Evolutionary conservation across 1,284 basidiomycete genomes (phyloP), one percentile per base, ranked within the genome.

Genomic region (Polyporus tsugae): DNA sequence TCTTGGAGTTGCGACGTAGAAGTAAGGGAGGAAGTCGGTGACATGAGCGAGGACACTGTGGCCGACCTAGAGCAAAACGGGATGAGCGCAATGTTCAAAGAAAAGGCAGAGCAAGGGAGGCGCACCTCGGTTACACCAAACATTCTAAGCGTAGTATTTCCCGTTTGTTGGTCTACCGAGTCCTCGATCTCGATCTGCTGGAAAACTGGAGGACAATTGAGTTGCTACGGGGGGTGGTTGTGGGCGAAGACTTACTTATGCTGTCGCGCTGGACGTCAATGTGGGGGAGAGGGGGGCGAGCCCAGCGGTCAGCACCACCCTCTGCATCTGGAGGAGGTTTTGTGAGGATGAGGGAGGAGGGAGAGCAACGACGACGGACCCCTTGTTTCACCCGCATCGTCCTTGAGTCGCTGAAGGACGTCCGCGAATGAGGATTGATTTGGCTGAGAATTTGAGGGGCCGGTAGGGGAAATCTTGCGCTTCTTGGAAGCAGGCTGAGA

Each of bases 171-270:
- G 68, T 92, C 90, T 4, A 85, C 85, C 2, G 89, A 83, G 69
- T 94, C 91, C 72, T 97, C 94, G 11, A 98, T 86, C 72, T 98
- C 97, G 67, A 96, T 96, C 79, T 98, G 97, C 78, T 98, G 96
- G 75, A 98, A 98, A 19, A 92, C 93, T 94, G 55, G 44, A 11
- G 42, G 10, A 2, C 39, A 35, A 38, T 60, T 55, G 46, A 67
- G 53, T 29, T 35, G 33, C 7, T 19, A 15, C 13, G 11, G 4
- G n/a, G 35, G 17, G 38, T 15, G 25, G n/a, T 42, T 15, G 13
- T 19, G 22, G 15, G 17, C 36, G 39, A 25, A 33, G 25, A 60
- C 82, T 72, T 62, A 89, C 88, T 78, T 61, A 97, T 90, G 2
- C 86, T 80, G 74, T 96, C 91, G 55, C 74, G 85, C 68, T 86